Conservation (phyloP, 2,329 filamentous ascomycete species). For the Aureobasidium vineae region DNA sequence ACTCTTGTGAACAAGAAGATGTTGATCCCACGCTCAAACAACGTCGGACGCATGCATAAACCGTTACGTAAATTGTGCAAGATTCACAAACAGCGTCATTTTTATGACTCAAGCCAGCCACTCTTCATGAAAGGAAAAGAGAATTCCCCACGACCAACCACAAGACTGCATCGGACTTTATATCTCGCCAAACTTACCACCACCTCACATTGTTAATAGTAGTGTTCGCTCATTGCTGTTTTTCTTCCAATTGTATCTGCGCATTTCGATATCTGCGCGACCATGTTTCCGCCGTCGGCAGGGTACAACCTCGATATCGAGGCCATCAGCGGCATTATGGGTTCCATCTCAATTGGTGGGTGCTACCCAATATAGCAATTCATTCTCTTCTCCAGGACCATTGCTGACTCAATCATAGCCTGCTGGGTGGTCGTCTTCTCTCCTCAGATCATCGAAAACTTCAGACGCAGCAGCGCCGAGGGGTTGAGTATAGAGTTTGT, state of each 20-base stretch:
- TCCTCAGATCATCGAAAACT: conserved; percentile 95
- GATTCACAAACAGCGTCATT: conserved; percentile 9
- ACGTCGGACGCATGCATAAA: not conserved
- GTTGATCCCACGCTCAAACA: not conserved
- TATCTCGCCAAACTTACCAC: not conserved
- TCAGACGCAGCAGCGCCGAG: conserved; percentile 78
- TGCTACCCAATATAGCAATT: not conserved
- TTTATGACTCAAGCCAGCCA: conserved; percentile 15
- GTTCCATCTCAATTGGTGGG: conserved; percentile 76
- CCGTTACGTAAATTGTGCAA: conserved; percentile 1
- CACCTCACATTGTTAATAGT: not conserved
- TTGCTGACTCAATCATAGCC: conserved; percentile 46
- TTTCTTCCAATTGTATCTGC: not conserved
- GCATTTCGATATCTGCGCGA: conserved; percentile 8
- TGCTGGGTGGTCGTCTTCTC: conserved; percentile 99
- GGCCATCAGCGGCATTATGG: conserved; percentile 88
- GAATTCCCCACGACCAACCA: conserved; percentile 23
- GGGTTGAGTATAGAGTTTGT: conserved; percentile 90
- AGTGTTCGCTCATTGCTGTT: not conserved
- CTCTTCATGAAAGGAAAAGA: not conserved
- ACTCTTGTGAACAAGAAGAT: not conserved
- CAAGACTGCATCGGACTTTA: conserved; percentile 7
- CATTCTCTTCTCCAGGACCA: not conserved
- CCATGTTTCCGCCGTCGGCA: conserved; percentile 55
- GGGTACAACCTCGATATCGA: conserved; percentile 74